Base-by-base conservation (phyloP, 2,329 filamentous ascomycete genomes). In the Aureobasidium sp. region DNA sequence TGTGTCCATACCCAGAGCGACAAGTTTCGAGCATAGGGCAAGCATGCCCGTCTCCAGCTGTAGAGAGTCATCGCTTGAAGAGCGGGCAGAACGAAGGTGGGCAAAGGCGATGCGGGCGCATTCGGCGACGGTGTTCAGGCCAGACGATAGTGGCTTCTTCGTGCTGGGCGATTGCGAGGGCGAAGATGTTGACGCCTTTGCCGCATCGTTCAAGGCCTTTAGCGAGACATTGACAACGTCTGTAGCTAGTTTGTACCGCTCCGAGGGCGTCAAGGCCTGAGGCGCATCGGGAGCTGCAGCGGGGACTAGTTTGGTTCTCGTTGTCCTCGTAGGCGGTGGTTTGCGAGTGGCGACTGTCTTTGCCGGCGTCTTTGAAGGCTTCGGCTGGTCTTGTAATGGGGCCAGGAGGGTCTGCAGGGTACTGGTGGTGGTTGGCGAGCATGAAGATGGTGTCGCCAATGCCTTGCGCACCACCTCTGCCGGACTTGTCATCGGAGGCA, bases 11-110 rank as follows among this genome's bases (percentile, higher is more conserved):
- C 84, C 83, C 52, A 90, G 76, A 0, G 78, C 76, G 15, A 91
- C 75, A 1, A 92, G 76, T 69, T 86, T 90, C 42, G 82, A 82
- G 42, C 87, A 74, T 59, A 92, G 79, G 0, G 86, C 84, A 17
- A 87, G 82, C 79, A 90, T 88, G 60, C 88, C 89, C 63, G 79
- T 85, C 70, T 92, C 89, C 4, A 92, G 73, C 69, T 92, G 88
- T 42, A 89, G 75, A 48, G 82, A 80, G 19, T 6, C 49, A 22
- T 54, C 40, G 1, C 2, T 31, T 1, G 58, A n/a, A 1, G 84
- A 80, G n/a, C 86, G 75, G 11, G 80, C 74, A 31, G 80, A 78
- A 54, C 86, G 79, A 42, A 92, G 76, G 54, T 83, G 85, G 7
- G 81, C 75, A 68, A 92, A 90, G 1, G 86, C 87, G 31, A 83